Evolutionary conservation across 1,284 basidiomycete species (phyloP).

Genomic region (Puccinia horiana): DNA sequence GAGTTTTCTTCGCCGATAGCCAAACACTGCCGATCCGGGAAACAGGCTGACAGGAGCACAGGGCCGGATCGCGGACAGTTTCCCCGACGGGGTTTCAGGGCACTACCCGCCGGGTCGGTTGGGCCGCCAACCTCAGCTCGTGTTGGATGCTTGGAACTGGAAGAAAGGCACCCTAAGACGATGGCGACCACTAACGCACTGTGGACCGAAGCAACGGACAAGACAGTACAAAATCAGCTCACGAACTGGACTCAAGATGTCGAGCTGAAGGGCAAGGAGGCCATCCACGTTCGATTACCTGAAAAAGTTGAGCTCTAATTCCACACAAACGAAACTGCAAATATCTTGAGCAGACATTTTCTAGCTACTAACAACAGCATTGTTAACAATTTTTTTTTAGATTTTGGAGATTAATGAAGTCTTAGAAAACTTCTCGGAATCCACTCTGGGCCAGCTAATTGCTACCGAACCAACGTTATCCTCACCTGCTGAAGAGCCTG

Average conservation of each 20-base stretch:
- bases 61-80: no score
- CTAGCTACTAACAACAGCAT: background rate
- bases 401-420: conserved; percentile 42
- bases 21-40: no score
- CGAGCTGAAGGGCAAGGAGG: conserved; percentile 28
- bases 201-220: conserved; percentile 39
- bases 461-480: conserved; percentile 7
- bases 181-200: conserved; percentile 24
- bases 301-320: conserved; percentile 15
- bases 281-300: conserved; percentile 26
- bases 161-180: background rate
- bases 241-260: conserved; percentile 40
- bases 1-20: no score
- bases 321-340: background rate
- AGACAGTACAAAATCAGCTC: conserved; percentile 26
- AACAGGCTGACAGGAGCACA: no score
- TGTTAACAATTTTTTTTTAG: background rate
- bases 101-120: background rate
- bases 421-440: conserved; percentile 33
- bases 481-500: conserved; percentile 30
- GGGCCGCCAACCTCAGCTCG: background rate
- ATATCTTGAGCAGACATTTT: background rate
- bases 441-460: background rate
- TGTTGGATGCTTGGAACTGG: background rate
- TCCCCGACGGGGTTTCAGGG: no score